phyloP scores from a whole-genome alignment of 331 rosid species.

The Rhamnella rubrinervis region DNA sequence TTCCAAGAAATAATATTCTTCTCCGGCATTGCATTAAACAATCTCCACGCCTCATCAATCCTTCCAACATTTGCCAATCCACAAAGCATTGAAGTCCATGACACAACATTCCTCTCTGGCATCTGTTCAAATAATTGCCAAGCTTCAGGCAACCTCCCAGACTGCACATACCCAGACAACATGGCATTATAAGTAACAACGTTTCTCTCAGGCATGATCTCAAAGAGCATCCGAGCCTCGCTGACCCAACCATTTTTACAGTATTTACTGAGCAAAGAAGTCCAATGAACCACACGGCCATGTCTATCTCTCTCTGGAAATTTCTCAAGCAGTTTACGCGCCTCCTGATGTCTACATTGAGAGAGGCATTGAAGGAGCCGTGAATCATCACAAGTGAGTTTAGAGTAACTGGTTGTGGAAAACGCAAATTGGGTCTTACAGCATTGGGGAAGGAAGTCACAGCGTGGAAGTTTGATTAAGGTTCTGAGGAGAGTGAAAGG shows the following conservation, averaged over 20 bases:
- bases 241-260: conserved; percentile 35
- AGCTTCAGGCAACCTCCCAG: conserved; percentile 45
- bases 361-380: conserved; percentile 32
- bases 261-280: conserved; percentile 43
- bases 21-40: conserved; percentile 65
- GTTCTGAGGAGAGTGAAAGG: neutral
- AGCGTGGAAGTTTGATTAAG: neutral
- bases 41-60: conserved; percentile 43
- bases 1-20: conserved; percentile 54
- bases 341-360: conserved; percentile 32
- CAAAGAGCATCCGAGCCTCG: conserved; percentile 53
- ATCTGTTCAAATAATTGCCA: conserved; percentile 40
- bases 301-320: conserved; percentile 23
- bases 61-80: conserved; percentile 42
- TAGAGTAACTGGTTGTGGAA: conserved; percentile 7
- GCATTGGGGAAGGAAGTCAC: neutral
- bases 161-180: conserved; percentile 52
- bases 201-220: conserved; percentile 56
- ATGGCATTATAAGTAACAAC: conserved; percentile 54
- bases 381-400: conserved; percentile 33
- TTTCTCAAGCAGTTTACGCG: conserved; percentile 38
- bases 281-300: conserved; percentile 40
- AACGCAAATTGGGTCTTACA: conserved; percentile 16
- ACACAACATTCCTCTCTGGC: conserved; percentile 59
- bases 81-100: conserved; percentile 64